Conservation (phyloP, 1,284 basidiomycete species). For the Ceratobasidium sp. region DNA sequence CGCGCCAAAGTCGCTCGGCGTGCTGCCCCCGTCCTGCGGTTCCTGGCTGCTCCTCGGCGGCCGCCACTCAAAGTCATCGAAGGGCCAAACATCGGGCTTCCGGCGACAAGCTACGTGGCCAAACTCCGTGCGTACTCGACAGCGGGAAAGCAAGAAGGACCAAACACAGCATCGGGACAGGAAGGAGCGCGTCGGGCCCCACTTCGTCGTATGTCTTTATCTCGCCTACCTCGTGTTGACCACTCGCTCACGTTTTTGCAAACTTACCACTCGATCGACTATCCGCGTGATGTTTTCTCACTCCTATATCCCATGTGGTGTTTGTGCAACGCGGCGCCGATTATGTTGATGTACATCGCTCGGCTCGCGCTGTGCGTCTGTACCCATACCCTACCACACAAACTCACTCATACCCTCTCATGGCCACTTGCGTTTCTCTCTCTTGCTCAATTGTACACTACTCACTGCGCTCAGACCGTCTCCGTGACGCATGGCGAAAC, state of each 20-base stretch:
- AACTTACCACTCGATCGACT: neutral
- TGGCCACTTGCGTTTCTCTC: neutral
- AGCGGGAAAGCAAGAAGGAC: neutral
- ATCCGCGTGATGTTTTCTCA: slow-evolving; percentile 4
- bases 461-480: slow-evolving; percentile 45
- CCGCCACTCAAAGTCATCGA: slow-evolving; percentile 8
- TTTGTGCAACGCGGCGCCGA: neutral
- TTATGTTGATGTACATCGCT: slow-evolving; percentile 9
- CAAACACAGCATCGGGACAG: neutral
- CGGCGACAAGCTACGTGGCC: slow-evolving; percentile 20
- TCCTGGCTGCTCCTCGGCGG: slow-evolving; percentile 20
- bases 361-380: neutral
- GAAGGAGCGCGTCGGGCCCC: slow-evolving; percentile 9
- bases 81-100: neutral
- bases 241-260: slow-evolving; percentile 3
- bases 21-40: slow-evolving; percentile 17
- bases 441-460: neutral
- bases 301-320: slow-evolving; percentile 9
- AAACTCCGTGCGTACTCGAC: slow-evolving; percentile 5
- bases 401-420: neutral
- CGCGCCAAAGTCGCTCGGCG: slow-evolving; percentile 23
- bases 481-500: slow-evolving; percentile 78
- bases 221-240: neutral
- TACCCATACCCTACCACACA: neutral
- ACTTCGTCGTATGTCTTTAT: slow-evolving; percentile 20